These are phyloP conservation scores for Plasmodium relictum DNA, from an alignment of 169 alveolate species.

Conservation along the genomic window DNA sequence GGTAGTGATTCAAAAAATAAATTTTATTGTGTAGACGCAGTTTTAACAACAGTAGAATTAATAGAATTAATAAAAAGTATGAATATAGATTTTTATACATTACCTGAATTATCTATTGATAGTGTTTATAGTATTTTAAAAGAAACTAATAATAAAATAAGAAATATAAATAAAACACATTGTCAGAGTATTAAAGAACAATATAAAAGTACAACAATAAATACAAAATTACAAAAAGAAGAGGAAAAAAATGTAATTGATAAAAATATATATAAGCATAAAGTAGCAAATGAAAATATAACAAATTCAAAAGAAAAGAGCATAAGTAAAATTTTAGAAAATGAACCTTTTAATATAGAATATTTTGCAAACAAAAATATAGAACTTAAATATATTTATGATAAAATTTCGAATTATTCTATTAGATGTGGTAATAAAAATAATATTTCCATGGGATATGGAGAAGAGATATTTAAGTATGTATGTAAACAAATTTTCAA, in stretches of 20 bases:
- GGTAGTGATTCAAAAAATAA: neutral
- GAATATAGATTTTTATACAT: constrained; percentile 31
- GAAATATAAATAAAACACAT: neutral
- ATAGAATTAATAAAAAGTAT: constrained; percentile 38
- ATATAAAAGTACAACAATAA: neutral
- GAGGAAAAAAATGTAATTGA: neutral
- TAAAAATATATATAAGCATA: neutral
- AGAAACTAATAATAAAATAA: neutral
- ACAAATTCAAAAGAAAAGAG: neutral
- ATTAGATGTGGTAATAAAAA: constrained; percentile 37
- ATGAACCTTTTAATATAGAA: neutral
- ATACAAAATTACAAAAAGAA: neutral
- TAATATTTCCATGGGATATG: constrained; percentile 72
- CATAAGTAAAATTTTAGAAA: neutral
- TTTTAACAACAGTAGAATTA: constrained; percentile 52
- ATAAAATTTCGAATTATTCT: neutral
- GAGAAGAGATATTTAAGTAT: constrained; percentile 63
- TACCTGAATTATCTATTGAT: constrained; percentile 33
- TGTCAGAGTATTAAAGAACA: neutral
- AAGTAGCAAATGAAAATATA: neutral
- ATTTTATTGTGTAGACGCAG: constrained; percentile 66
- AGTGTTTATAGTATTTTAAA: constrained; percentile 29
- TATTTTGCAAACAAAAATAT: neutral
- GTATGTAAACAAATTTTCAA: constrained; percentile 41
- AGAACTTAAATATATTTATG: constrained; percentile 2